Evolutionary conservation across 805 yeast genomes (phyloP), one percentile per base, ranked within the genome.

Genomic region (Zygosaccharomyces lentus): DNA sequence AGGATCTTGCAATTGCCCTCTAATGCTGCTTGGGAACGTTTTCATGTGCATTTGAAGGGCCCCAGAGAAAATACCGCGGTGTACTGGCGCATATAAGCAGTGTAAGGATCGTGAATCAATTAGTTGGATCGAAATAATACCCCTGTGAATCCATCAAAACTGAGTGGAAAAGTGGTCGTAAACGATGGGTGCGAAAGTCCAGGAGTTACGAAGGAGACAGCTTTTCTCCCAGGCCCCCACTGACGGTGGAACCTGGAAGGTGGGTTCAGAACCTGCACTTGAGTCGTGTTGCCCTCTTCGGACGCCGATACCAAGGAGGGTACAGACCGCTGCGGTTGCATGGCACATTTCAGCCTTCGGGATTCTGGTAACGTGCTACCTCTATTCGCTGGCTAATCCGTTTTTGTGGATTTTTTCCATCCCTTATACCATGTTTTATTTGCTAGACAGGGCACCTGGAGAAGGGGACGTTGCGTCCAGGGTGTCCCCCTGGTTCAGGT

Each of bases 331-430:
- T 3, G 80, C 80, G 1, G 77, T 87, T 10, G 72, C 86, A 2
- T 76, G 87, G 78, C 96, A 88, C 64, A 76, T 84, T 1, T 72
- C 87, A 13, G 75, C 86, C 4, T 84, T 95, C 1, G 60, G 75
- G 1, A 73, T 82, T 39, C 51, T 60, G 25, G 64, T 76, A 1
- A 68, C 78, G 6, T 42, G 81, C 3, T 80, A 82, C 53, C 72
- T 87, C 43, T 66, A 80, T 9, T 56, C 78, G 1, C 71, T 84
- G 67, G 73, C 89, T 0, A 68, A 75, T 38, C 83, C 84, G 0
- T 53, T 71, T 12, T 69, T 80, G 35, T 89, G 97, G 96, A 72
- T 87, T 1, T 46, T 81, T 5, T 56, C 84, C 5, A 59, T 84
- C 4, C 72, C 87, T 0, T 93, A 91, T 62, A 61, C 82, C 16